Evolutionary conservation across 352 stramenopile genomes (phyloP), one percentile per base, ranked within the genome.

Genomic region (Blastocystis sp.): DNA sequence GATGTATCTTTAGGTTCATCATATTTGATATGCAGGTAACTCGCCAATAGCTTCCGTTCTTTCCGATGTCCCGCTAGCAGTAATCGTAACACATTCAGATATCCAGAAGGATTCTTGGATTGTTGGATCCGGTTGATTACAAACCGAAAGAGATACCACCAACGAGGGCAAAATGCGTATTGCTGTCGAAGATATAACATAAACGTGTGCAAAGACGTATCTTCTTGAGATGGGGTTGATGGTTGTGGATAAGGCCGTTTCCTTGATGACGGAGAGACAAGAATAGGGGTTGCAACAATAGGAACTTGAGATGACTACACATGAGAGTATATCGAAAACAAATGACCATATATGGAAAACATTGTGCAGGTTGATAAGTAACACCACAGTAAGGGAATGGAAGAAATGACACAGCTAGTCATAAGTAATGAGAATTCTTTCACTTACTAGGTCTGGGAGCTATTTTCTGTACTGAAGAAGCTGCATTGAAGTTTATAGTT

Each of bases 81-180:
- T 24, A 83, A 46, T 29, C 37, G 54, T 16, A 57, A 39, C 3
- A 49, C 27, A 32, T 49, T 39, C 6, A 83, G 46, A 63, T 27
- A 83, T 12, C 9, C n/a, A 12, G 46, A 21, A 54, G 14, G 46
- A 43, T 83, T 83, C 54, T 83, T 54, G 12, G 49, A 32, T 9
- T 51, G 42, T 4, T 66, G 35, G 49, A 83, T 19, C 32, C 39
- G n/a, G 7, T 37, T 65, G 29, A 83, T 24, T 19, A 83, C 46
- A 4, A 83, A 32, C 12, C 71, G 71, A 42, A 83, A 83, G 2
- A 83, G 54, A 63, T 65, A 83, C 71, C 71, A 83, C 71, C 71
- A 83, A 19, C 51, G 71, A 39, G 71, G 71, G 21, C 52, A 83
- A 49, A 83, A 83, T 16, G 71, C 71, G 35, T 83, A 83, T 42